These are phyloP conservation scores for Xylaria grammica DNA, from an alignment of 495 filamentous ascomycete species.

Conservation along the genomic window DNA sequence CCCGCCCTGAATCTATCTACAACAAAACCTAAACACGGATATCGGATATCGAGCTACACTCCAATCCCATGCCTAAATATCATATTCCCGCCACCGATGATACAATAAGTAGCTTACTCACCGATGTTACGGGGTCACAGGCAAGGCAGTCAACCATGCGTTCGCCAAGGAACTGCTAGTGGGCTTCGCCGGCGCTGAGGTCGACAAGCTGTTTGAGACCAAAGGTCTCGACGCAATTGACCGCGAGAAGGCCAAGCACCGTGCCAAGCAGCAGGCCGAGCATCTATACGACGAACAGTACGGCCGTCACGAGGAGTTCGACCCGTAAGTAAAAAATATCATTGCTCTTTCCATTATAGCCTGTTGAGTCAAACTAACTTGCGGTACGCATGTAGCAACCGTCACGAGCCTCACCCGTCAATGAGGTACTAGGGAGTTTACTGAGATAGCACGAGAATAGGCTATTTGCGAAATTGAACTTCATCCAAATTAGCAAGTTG, in stretches of 20 bases:
- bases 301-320: constrained; percentile 51
- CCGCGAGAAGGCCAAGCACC: constrained; percentile 66
- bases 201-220: constrained; percentile 80
- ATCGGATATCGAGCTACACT: too few species aligned
- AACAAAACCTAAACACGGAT: too few species aligned
- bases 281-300: constrained; percentile 67
- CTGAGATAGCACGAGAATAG: neutral
- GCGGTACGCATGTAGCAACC: constrained; percentile 17
- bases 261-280: constrained; percentile 69
- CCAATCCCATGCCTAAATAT: too few species aligned
- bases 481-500: neutral
- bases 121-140: constrained; percentile 39
- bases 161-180: constrained; percentile 80
- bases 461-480: neutral
- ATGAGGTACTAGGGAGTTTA: constrained; percentile 30
- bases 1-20: too few species aligned
- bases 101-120: neutral
- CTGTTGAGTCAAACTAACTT: neutral
- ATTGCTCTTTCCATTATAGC: neutral
- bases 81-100: too few species aligned
- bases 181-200: constrained; percentile 72
- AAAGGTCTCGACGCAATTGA: constrained; percentile 74
- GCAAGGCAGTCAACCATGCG: constrained; percentile 70
- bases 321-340: constrained; percentile 49
- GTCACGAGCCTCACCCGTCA: constrained; percentile 22